Evolutionary conservation across 257 asterid species (phyloP), one percentile per base, ranked within the genome.

Genomic region (Solanum peruvianum): DNA sequence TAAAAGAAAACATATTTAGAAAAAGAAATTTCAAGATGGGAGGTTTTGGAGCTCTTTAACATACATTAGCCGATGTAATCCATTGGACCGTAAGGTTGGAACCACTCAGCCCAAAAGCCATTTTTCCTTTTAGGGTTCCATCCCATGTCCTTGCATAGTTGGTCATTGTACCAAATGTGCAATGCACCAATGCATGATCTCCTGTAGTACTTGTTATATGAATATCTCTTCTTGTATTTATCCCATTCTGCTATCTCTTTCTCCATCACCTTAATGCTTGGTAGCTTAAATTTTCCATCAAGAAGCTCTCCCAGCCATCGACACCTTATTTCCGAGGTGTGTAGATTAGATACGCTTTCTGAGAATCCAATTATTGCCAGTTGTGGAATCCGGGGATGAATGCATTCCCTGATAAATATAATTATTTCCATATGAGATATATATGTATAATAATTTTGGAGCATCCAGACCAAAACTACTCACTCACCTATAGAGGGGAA

Each of bases 71-170:
- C 41, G 5, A 88, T 83, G 47, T 94, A 92, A 76, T 93, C 94
- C 86, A 41, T 67, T 45, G 93, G 92, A 33, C 91, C 93, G 47
- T 92, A 93, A 13, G 97, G 94, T 87, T 91, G 88, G 42, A 94
- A 92, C 91, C 87, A 87, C 45, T 92, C 94, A 52, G 87, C 72
- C 47, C 92, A 85, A 39, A 89, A 69, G 52, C 93, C 91, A 39
- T 84, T 91, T 78, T 93, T 94, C 73, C 93, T 83, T 41, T 75
- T 87, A 6, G 89, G 92, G 33, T 93, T 91, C 88, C 89, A 88
- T 20, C 93, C 94, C 92, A 94, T 93, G 85, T 94, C 97, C 86
- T 73, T 91, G 60, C 94, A 94, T 25, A 94, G 85, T 86, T 87
- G 92, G 89, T 94, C 95, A 64, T 90, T 88, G 84, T 88, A 90